Evolutionary conservation across 805 yeast genomes (phyloP).

Genomic region (Nakazawaea ambrosiae): DNA sequence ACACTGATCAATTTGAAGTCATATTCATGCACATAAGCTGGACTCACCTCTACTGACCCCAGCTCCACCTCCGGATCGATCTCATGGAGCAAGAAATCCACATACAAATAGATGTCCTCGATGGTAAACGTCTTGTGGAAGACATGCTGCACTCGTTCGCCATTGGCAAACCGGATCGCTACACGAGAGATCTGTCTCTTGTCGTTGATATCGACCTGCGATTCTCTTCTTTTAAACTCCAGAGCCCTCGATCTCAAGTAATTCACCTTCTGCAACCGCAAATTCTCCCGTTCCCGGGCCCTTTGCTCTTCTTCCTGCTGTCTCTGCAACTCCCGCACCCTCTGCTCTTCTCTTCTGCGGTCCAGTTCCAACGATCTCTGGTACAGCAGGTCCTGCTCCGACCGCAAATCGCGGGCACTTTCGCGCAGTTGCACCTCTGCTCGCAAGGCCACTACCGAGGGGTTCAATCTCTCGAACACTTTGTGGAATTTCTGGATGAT

Average conservation of each 20-base stretch:
- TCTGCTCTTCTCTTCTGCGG: conserved; percentile 41
- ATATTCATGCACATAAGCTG: conserved; percentile 18
- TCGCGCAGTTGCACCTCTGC: conserved; percentile 57
- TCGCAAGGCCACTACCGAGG: conserved; percentile 52
- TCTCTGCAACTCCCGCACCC: conserved; percentile 20
- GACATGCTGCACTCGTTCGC: conserved; percentile 48
- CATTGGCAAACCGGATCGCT: conserved; percentile 61
- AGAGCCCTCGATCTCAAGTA: conserved; percentile 26
- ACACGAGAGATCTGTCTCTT: conserved; percentile 42
- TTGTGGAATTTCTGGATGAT: conserved; percentile 31
- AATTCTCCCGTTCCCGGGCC: not conserved
- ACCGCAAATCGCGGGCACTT: conserved; percentile 47
- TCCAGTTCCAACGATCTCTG: conserved; percentile 66
- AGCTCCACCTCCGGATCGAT: conserved; percentile 4
- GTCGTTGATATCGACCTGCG: conserved; percentile 13
- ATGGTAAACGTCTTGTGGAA: conserved; percentile 40
- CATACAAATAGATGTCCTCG: conserved; percentile 65
- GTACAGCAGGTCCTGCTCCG: conserved; percentile 74
- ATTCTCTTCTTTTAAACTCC: conserved; percentile 12
- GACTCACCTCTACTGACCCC: not conserved
- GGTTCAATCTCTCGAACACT: conserved; percentile 45
- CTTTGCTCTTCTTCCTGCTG: conserved; percentile 7
- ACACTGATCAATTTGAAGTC: conserved; percentile 46
- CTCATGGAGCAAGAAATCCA: conserved; percentile 40
- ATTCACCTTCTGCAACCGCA: conserved; percentile 26